Evolutionary conservation across 352 stramenopile species (phyloP).

Genomic region (Pythium monospermum): DNA sequence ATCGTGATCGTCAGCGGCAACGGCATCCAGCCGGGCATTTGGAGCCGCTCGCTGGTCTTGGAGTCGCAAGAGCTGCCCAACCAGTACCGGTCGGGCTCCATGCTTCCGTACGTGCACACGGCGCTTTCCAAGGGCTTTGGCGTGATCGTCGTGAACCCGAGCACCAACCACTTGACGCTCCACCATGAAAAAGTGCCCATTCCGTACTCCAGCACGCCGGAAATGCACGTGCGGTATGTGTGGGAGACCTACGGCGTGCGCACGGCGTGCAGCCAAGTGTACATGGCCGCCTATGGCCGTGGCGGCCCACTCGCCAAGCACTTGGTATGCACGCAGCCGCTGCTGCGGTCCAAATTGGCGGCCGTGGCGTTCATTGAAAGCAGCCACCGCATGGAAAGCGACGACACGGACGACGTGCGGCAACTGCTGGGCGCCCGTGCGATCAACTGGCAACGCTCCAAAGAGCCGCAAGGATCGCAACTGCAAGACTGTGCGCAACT

Average conservation of each 20-base stretch:
- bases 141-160: constrained; percentile 78
- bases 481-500: constrained; percentile 67
- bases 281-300: constrained; percentile 73
- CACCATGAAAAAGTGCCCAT: constrained; percentile 75
- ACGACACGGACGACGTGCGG: constrained; percentile 67
- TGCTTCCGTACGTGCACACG: constrained; percentile 78
- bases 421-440: constrained; percentile 56
- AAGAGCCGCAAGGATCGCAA: constrained; percentile 59
- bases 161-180: constrained; percentile 67
- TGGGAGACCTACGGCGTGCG: constrained; percentile 80
- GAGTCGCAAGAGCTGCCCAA: constrained; percentile 60
- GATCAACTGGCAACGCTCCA: constrained; percentile 81
- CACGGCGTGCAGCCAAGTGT: constrained; percentile 67
- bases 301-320: constrained; percentile 71
- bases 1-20: constrained; percentile 80
- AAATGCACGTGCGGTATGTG: constrained; percentile 76
- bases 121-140: constrained; percentile 76
- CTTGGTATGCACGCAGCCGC: constrained; percentile 61
- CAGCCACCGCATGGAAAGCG: constrained; percentile 58
- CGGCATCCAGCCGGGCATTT: constrained; percentile 82
- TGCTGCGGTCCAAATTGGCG: constrained; percentile 56
- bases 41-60: constrained; percentile 78
- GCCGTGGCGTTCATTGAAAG: constrained; percentile 82
- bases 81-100: constrained; percentile 80
- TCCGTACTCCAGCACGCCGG: constrained; percentile 64